These are phyloP conservation scores for Trichoderma sp. DNA, from an alignment of 2,329 filamentous ascomycete genomes.

Conservation along the genomic window DNA sequence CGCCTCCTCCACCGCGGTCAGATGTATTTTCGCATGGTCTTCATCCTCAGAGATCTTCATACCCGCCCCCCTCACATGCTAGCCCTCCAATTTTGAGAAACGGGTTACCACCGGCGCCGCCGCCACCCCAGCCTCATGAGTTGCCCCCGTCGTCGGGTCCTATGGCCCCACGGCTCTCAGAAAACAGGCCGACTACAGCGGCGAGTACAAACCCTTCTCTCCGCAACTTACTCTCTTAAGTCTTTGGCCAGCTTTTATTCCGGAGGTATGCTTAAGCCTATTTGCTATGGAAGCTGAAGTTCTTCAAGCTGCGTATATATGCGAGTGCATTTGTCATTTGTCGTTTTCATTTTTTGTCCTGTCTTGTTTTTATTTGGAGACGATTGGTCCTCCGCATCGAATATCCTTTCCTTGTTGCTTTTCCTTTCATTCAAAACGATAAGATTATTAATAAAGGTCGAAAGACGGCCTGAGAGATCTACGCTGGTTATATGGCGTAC, in stretches of 20 bases:
- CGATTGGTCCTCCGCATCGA: neutral
- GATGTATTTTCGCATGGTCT: slow-evolving; percentile 46
- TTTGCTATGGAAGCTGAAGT: neutral
- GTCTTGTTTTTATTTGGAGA: neutral
- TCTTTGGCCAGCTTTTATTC: neutral
- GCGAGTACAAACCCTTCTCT: slow-evolving; percentile 77
- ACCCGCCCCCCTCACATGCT: slow-evolving; percentile 44
- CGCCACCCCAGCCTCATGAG: slow-evolving; percentile 27
- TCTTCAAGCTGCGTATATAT: neutral
- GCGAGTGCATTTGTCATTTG: neutral
- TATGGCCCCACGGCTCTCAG: slow-evolving; percentile 39
- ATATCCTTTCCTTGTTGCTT: neutral
- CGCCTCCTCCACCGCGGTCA: slow-evolving; percentile 30
- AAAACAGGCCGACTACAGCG: slow-evolving; percentile 57
- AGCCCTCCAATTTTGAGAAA: slow-evolving; percentile 51
- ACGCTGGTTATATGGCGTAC: slow-evolving; percentile 6
- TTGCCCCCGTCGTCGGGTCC: slow-evolving; percentile 29
- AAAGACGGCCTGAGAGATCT: neutral
- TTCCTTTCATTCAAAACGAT: neutral
- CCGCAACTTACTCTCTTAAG: slow-evolving; percentile 69
- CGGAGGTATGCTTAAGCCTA: neutral
- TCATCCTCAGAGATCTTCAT: slow-evolving; percentile 45
- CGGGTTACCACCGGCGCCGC: slow-evolving; percentile 33
- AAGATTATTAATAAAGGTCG: neutral
- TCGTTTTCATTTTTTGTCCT: neutral